Conservation (phyloP, 2,329 filamentous ascomycete species). For the Alternaria alternata region DNA sequence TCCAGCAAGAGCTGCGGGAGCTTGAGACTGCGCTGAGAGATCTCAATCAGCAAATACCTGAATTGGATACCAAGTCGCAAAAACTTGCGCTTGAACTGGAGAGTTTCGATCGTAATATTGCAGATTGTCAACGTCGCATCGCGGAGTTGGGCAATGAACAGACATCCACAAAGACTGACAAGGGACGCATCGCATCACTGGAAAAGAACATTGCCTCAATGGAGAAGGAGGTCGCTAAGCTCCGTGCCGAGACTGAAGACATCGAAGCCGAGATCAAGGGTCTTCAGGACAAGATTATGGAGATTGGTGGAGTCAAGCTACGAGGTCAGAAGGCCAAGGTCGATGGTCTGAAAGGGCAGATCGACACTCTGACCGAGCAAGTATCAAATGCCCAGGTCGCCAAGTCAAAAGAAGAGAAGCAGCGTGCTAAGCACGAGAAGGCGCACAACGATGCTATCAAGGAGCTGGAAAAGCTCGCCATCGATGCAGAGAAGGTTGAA, state of each 20-base stretch:
- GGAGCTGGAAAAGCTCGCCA: constrained; percentile 75
- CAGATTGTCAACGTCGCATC: constrained; percentile 83
- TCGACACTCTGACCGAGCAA: constrained; percentile 79
- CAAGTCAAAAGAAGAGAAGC: constrained; percentile 93
- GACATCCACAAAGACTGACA: constrained; percentile 80
- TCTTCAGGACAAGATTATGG: constrained; percentile 97
- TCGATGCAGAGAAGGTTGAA: constrained; percentile 80
- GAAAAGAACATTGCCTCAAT: constrained; percentile 80
- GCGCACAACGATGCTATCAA: constrained; percentile 78
- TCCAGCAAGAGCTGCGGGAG: constrained; percentile 84
- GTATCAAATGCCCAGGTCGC: constrained; percentile 86
- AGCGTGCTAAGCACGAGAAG: constrained; percentile 85
- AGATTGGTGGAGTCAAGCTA: constrained; percentile 92
- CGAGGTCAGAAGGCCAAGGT: constrained; percentile 90
- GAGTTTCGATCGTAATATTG: constrained; percentile 82
- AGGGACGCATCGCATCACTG: constrained; percentile 73
- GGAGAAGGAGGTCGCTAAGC: constrained; percentile 78
- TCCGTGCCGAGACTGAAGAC: constrained; percentile 84
- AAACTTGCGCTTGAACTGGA: constrained; percentile 90
- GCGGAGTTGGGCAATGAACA: constrained; percentile 85
- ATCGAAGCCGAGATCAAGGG: constrained; percentile 92
- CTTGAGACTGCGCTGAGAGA: constrained; percentile 77
- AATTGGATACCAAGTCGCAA: constrained; percentile 87
- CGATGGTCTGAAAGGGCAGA: constrained; percentile 82
- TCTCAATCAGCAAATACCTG: constrained; percentile 79